Conservation (phyloP, 169 alveolate species). For the Eimeria nieschulzi region DNA sequence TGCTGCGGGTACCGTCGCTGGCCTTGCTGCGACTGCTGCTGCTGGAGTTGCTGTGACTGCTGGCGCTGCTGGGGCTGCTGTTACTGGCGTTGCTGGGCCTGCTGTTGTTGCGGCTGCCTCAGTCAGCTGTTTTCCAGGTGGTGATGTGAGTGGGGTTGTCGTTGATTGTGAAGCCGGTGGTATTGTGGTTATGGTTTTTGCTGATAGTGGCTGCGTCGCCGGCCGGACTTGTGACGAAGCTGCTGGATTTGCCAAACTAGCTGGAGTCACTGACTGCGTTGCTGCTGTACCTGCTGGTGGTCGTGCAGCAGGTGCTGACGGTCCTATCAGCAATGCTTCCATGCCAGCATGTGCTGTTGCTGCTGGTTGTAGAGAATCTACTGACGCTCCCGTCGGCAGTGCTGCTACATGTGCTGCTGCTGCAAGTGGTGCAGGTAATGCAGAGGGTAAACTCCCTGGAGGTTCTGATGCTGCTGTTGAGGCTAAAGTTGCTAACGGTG, state of each 20-base stretch:
- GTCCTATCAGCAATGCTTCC: not conserved
- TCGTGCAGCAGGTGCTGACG: not conserved
- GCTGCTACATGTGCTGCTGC: slow-evolving; percentile 19
- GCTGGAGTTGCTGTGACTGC: not conserved
- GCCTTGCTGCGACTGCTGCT: not conserved
- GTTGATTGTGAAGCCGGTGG: not conserved
- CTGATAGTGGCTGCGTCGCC: not conserved
- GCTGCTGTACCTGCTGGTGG: slow-evolving; percentile 17
- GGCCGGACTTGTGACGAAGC: slow-evolving; percentile 3
- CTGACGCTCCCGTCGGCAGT: not conserved
- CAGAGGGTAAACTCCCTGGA: not conserved
- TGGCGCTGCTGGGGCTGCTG: slow-evolving; percentile 24
- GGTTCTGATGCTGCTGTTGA: not conserved
- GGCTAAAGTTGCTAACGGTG: not conserved
- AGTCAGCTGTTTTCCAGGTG: not conserved
- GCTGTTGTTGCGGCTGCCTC: slow-evolving; percentile 15
- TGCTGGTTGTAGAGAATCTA: not conserved
- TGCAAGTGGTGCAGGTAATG: slow-evolving; percentile 17
- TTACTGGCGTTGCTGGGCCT: slow-evolving; percentile 29
- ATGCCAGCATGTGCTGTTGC: not conserved
- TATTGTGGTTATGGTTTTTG: not conserved
- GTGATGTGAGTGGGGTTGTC: not conserved
- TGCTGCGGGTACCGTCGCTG: not conserved
- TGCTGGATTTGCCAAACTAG: slow-evolving; percentile 3
- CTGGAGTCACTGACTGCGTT: slow-evolving; percentile 13